Conservation (phyloP, 345 rosid species). For the Citrus sp. region DNA sequence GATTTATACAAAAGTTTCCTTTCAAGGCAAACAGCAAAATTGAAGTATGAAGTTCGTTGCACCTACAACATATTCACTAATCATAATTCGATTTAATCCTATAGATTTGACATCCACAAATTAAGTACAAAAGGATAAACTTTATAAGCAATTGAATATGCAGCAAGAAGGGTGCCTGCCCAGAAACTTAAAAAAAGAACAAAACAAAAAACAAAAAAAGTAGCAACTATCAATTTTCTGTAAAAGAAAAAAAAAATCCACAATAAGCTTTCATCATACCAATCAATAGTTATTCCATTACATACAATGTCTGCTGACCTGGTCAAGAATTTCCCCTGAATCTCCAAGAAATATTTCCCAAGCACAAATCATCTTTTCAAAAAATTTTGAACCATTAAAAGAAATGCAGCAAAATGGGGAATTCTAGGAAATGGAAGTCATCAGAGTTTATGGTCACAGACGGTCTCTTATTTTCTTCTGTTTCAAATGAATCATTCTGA, state of each 20-base stretch:
- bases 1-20: not conserved
- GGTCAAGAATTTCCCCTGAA: slow-evolving; percentile 8
- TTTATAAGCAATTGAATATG: not conserved
- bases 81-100: not conserved
- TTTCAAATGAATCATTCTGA: slow-evolving; percentile 28
- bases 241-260: not conserved
- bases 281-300: not conserved
- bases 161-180: not conserved
- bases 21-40: not conserved
- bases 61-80: not conserved
- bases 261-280: not conserved
- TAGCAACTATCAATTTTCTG: not conserved
- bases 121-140: not conserved
- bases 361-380: not conserved
- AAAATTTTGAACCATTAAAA: not conserved
- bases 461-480: slow-evolving; percentile 17
- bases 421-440: slow-evolving; percentile 1
- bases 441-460: slow-evolving; percentile 8
- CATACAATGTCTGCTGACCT: slow-evolving; percentile 13
- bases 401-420: slow-evolving; percentile 9
- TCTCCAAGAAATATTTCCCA: slow-evolving; percentile 5
- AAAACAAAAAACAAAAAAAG: not conserved
- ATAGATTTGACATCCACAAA: not conserved
- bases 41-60: not conserved
- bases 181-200: not conserved